Percentiles rank a stretch among this genome's conserved stretches.
These are phyloP conservation scores for Agrostemma githago DNA, from an alignment of 148 eudicot species.

Conservation along the genomic window DNA sequence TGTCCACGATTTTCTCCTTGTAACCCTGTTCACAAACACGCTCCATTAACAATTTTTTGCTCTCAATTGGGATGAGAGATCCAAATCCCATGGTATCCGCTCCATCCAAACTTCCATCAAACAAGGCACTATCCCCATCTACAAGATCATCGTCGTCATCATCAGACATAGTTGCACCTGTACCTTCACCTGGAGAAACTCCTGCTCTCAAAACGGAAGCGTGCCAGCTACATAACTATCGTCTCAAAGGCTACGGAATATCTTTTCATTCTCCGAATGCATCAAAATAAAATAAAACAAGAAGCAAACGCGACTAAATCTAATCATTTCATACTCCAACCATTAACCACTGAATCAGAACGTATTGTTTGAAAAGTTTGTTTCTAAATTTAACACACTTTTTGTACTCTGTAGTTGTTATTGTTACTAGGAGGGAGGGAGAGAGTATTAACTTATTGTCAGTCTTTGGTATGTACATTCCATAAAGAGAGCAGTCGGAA, in stretches of 20 bases:
- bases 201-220: slow-evolving; percentile 37
- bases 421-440: no score
- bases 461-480: no score
- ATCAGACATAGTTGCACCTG: no score
- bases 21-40: slow-evolving; percentile 76
- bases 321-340: no score
- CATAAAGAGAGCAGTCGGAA: no score
- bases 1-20: slow-evolving; percentile 90
- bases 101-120: slow-evolving; percentile 70
- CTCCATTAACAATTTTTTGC: slow-evolving; percentile 82
- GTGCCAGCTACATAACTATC: not conserved
- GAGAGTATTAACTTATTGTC: no score
- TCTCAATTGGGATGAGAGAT: slow-evolving; percentile 76
- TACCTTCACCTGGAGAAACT: slow-evolving; percentile 83
- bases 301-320: no score
- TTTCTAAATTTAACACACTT: no score
- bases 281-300: not conserved
- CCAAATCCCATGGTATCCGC: slow-evolving; percentile 80
- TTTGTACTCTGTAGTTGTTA: no score
- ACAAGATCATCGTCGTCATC: slow-evolving; percentile 82
- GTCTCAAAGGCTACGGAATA: not conserved
- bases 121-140: slow-evolving; percentile 61
- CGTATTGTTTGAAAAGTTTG: no score
- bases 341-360: no score
- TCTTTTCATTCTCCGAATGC: not conserved